These are phyloP conservation scores for Drosera spatulata DNA, from an alignment of 179 eudicot genomes.

Conservation along the genomic window DNA sequence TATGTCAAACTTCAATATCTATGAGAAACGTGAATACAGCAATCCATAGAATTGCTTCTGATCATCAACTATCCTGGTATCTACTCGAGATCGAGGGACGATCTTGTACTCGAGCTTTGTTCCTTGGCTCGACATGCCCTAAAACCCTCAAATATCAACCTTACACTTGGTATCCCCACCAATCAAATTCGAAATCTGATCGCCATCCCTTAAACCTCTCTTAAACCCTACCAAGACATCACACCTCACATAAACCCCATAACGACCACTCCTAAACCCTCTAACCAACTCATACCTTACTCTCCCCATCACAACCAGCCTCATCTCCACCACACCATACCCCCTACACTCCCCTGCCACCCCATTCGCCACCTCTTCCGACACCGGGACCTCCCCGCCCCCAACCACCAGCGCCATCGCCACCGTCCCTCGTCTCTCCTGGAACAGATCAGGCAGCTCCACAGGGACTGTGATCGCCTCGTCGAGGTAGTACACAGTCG, in stretches of 20 bases:
- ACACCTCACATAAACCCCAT: conserved; percentile 48
- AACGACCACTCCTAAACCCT: conserved; percentile 27
- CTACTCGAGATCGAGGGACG: too few species aligned
- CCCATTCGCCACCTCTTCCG: conserved; percentile 45
- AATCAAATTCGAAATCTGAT: too few species aligned
- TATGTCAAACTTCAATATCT: too few species aligned
- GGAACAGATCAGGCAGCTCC: conserved; percentile 50
- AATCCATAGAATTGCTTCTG: too few species aligned
- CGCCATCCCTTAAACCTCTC: too few species aligned
- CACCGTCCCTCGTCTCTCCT: conserved; percentile 42
- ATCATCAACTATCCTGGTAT: too few species aligned
- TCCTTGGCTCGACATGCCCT: too few species aligned
- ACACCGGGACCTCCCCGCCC: conserved; percentile 30
- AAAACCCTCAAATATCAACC: too few species aligned
- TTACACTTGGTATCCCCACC: too few species aligned
- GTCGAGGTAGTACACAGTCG: conserved; percentile 40
- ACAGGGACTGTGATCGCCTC: conserved; percentile 53
- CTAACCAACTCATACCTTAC: conserved; percentile 51
- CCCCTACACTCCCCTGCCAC: conserved; percentile 42
- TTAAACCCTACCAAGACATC: conserved; percentile 47
- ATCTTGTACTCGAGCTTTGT: too few species aligned
- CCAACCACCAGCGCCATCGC: conserved; percentile 52
- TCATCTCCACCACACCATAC: conserved; percentile 51
- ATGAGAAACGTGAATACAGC: too few species aligned
- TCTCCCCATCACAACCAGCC: conserved; percentile 57